Evolutionary conservation across 139 green algal species (phyloP).

Genomic region (Pleodorina starrii): DNA sequence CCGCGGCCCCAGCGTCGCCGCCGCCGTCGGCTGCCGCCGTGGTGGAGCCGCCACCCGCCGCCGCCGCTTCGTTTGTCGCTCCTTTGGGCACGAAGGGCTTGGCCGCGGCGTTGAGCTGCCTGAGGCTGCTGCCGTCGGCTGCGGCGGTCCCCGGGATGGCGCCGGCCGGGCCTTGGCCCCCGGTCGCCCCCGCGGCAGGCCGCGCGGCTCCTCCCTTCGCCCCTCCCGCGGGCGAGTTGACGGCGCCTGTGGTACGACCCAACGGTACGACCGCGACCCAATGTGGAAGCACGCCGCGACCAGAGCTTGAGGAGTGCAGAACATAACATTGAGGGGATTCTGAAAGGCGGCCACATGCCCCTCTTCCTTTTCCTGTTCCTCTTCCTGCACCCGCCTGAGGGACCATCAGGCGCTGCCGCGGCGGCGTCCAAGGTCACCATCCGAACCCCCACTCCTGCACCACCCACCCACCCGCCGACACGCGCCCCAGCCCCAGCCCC

Average conservation of each 20-base stretch:
- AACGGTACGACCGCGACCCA: too few relatives aligned
- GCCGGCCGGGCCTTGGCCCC: background rate
- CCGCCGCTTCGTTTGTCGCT: background rate
- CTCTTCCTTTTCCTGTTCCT: too few relatives aligned
- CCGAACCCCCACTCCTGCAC: too few relatives aligned
- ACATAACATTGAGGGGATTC: too few relatives aligned
- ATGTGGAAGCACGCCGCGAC: too few relatives aligned
- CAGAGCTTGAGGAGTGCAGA: too few relatives aligned
- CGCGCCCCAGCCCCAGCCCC: background rate
- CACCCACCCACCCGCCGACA: background rate
- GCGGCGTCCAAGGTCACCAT: too few relatives aligned
- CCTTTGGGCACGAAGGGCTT: constrained; percentile 44
- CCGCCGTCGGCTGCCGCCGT: background rate
- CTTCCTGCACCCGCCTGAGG: too few relatives aligned
- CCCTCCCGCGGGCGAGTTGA: background rate
- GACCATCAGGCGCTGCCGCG: too few relatives aligned
- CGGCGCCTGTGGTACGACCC: too few relatives aligned
- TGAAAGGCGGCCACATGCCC: too few relatives aligned
- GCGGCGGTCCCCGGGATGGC: background rate
- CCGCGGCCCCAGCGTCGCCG: background rate
- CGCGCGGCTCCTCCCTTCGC: background rate
- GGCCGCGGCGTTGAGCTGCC: constrained; percentile 24
- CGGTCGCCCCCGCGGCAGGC: background rate
- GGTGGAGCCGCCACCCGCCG: background rate
- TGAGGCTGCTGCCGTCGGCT: background rate